Base-by-base conservation (phyloP, 495 filamentous ascomycete genomes). In the Penicillium lagena region DNA sequence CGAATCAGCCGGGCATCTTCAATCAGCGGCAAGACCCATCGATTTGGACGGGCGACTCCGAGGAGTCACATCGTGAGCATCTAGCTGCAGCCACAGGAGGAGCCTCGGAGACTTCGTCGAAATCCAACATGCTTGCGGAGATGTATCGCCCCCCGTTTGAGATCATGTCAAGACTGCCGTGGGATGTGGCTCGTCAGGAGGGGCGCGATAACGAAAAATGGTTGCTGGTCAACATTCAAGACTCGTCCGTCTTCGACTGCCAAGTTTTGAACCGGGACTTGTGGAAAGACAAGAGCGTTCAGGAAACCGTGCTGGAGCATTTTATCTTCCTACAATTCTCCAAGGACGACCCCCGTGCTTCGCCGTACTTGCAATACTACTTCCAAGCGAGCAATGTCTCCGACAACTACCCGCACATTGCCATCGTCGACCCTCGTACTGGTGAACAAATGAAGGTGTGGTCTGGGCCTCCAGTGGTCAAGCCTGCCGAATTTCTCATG, bases 371-470 rank as follows among this genome's bases (percentile, higher is more conserved):
- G 41, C 81, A 86, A 35, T 91, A 95, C 58, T 98, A 98, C 68
- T 90, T 98, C 62, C 80, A 82, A 36, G 75, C 70, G 36, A 80
- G 77, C 42, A 73, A 83, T 10, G 79, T 79, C 58, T 76, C 82
- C 47, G 85, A 91, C 59, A 85, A 83, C 13, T 98, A 94, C 61
- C 93, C 93, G 7, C 89, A 96, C 53, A 95, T 96, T 45, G 87
- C 89, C 11, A 95, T 98, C 55, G 80, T 98, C 41, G 93, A 98
- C 57, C 93, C 93, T 1, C 79, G 93, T 33, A 98, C 93, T 7
- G 93, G 93, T 34, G 93, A 97, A 65, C 91, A 96, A 63, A 89
- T 97, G 47, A 97, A 98, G 66, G 81, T 91, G 2, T 96, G 90
- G 90, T 89, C 87, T 6, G 89, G 90, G 2, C 72, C 74, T 12